phyloP scores from a whole-genome alignment of 768 basidiomycete species.

The Paxillus ammoniavirescens region DNA sequence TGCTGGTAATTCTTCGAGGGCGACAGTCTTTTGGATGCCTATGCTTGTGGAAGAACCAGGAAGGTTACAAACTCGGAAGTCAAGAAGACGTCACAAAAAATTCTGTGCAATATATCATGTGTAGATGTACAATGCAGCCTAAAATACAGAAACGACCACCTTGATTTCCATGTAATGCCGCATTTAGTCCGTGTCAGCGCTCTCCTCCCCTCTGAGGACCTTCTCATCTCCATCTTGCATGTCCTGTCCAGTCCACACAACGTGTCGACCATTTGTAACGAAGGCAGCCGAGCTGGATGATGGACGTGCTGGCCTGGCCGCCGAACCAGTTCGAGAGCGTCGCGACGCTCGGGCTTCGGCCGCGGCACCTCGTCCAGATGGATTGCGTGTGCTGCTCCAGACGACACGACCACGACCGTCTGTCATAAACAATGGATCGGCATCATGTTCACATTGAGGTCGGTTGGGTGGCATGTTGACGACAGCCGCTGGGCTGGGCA shows the following conservation, averaged over 20 bases:
- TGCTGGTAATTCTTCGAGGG: background rate
- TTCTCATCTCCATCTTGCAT: conserved; percentile 16
- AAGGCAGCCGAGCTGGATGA: conserved; percentile 7
- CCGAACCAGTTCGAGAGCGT: conserved; percentile 20
- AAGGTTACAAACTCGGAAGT: too few species aligned
- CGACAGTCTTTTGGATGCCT: too few species aligned
- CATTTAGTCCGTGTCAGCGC: conserved; percentile 9
- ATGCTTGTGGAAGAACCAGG: too few species aligned
- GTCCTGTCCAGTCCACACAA: conserved; percentile 22
- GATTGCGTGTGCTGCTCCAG: conserved; percentile 33
- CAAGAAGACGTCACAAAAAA: background rate
- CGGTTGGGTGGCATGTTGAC: conserved; percentile 8
- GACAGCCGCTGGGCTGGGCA: background rate
- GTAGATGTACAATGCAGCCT: conserved; percentile 1
- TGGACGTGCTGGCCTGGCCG: conserved; percentile 17
- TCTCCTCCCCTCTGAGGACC: conserved; percentile 12
- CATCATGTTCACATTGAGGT: conserved; percentile 31
- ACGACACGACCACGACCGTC: conserved; percentile 66
- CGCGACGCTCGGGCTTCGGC: conserved; percentile 22
- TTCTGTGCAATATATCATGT: background rate
- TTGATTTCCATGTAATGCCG: background rate
- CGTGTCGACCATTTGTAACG: conserved; percentile 12
- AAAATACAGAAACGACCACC: conserved; percentile 10
- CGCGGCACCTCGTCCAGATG: conserved; percentile 13
- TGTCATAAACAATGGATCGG: conserved; percentile 56